Percentiles rank a stretch among this genome's conserved stretches.
Conservation (phyloP, 768 basidiomycete genomes). For the Lactifluus hygrophoroides region DNA sequence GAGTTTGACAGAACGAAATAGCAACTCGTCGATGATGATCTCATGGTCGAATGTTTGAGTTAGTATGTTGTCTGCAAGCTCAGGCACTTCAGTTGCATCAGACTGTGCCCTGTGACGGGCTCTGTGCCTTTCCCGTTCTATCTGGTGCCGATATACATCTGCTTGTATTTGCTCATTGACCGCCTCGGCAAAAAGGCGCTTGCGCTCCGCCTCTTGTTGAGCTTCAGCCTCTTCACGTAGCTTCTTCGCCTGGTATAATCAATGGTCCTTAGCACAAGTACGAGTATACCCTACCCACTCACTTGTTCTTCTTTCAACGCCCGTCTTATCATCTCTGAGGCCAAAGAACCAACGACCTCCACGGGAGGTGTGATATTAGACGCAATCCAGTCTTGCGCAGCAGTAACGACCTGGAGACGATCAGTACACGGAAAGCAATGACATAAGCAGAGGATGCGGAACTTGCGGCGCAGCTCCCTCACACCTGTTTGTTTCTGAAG, state of each 20-base stretch:
- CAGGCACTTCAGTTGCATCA: slow-evolving; percentile 58
- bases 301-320: slow-evolving; percentile 64
- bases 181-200: slow-evolving; percentile 39
- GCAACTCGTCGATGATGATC: slow-evolving; percentile 49
- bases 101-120: slow-evolving; percentile 59
- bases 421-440: background rate
- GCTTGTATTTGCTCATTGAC: slow-evolving; percentile 59
- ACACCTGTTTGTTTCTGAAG: background rate
- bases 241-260: slow-evolving; percentile 24
- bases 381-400: slow-evolving; percentile 64
- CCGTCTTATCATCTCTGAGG: slow-evolving; percentile 68
- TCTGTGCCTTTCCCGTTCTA: slow-evolving; percentile 44
- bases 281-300: slow-evolving; percentile 20
- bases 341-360: slow-evolving; percentile 62
- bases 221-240: slow-evolving; percentile 49
- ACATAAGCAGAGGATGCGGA: background rate
- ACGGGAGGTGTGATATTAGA: slow-evolving; percentile 46
- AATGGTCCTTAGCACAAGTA: background rate
- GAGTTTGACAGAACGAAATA: slow-evolving; percentile 57
- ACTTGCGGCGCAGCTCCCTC: background rate
- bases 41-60: slow-evolving; percentile 54
- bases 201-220: slow-evolving; percentile 41
- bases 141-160: slow-evolving; percentile 51
- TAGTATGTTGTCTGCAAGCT: slow-evolving; percentile 29
- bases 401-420: slow-evolving; percentile 46